Evolutionary conservation across 371 early-diverging fungal genomes (phyloP).

Genomic region (Mortierella sp.): DNA sequence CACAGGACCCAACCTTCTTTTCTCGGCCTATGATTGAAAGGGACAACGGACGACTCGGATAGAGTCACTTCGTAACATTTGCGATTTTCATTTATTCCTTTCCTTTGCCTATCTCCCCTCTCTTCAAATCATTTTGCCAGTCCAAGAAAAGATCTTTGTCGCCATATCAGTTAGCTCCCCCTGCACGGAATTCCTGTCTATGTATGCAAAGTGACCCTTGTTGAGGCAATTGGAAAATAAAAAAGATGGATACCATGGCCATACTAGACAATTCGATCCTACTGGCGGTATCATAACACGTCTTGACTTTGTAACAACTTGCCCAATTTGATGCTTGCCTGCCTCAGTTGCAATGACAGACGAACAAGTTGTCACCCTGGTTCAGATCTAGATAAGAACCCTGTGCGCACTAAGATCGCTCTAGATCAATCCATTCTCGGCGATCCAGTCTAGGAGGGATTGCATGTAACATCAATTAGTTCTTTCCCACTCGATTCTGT

Average conservation of each 20-base stretch:
- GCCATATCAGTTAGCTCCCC: too few relatives aligned
- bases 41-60: not conserved
- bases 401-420: not conserved
- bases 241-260: too few relatives aligned
- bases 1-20: not conserved
- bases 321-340: too few relatives aligned
- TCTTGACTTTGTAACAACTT: too few relatives aligned
- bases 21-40: not conserved
- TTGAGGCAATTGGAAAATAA: too few relatives aligned
- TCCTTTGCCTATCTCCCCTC: not conserved
- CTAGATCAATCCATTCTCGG: not conserved
- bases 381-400: not conserved
- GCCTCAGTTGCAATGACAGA: too few relatives aligned
- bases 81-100: not conserved
- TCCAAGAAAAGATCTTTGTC: not conserved
- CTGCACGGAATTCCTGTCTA: not conserved
- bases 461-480: not conserved
- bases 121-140: not conserved
- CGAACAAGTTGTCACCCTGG: not conserved
- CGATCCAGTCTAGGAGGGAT: not conserved
- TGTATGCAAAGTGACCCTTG: not conserved
- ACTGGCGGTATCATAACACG: too few relatives aligned
- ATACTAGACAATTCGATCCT: too few relatives aligned
- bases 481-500: not conserved
- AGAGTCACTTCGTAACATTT: constrained; percentile 3